Conservation (phyloP, 306 rosid genomes). For the Prunus kanzakura region DNA sequence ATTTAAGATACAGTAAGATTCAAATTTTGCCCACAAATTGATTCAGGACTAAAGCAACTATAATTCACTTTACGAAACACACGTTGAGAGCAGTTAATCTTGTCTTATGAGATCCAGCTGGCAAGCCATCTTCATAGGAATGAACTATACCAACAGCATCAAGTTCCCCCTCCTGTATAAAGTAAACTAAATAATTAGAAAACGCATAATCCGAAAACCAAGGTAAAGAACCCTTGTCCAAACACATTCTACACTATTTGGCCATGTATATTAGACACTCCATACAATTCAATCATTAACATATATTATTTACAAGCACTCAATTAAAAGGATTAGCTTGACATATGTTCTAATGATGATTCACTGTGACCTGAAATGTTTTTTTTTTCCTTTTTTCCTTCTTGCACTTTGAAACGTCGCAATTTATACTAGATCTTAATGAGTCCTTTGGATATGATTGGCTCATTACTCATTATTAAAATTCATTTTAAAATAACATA, state of each 20-base stretch:
- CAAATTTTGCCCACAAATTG: slow-evolving; percentile 7
- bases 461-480: background rate
- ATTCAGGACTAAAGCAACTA: slow-evolving; percentile 19
- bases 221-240: background rate
- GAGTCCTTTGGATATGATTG: background rate
- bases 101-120: slow-evolving; percentile 84
- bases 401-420: background rate
- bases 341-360: background rate
- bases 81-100: slow-evolving; percentile 84
- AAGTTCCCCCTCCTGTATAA: slow-evolving; percentile 70
- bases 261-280: background rate
- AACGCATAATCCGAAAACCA: slow-evolving; percentile 21
- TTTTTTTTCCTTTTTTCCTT: background rate
- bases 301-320: background rate
- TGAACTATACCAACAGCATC: slow-evolving; percentile 77
- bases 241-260: background rate
- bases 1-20: slow-evolving; percentile 4
- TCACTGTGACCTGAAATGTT: background rate
- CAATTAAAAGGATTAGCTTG: background rate
- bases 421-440: background rate
- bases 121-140: slow-evolving; percentile 70
- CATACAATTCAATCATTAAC: background rate
- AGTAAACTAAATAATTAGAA: slow-evolving; percentile 16
- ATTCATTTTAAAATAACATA: background rate
- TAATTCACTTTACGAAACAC: slow-evolving; percentile 25